These are phyloP conservation scores for Penicillium concentricum DNA, from an alignment of 2,329 filamentous ascomycete genomes.

Conservation along the genomic window DNA sequence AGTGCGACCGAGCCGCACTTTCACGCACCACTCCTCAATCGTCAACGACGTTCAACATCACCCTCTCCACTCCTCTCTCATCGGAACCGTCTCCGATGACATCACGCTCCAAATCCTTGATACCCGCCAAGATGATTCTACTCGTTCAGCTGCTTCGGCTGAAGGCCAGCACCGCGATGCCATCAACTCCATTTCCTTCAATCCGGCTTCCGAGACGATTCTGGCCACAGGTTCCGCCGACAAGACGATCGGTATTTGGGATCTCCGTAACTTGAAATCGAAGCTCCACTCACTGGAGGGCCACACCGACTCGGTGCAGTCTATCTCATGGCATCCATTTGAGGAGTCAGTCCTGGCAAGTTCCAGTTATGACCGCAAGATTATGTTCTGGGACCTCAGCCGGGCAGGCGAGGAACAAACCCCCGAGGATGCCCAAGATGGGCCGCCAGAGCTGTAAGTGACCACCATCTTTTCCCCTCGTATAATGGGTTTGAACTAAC, in stretches of 20 bases:
- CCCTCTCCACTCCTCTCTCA: constrained; percentile 76
- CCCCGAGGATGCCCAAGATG: constrained; percentile 91
- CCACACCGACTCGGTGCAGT: constrained; percentile 86
- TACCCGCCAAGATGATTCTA: constrained; percentile 66
- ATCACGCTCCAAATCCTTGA: constrained; percentile 90
- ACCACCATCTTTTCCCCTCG: neutral
- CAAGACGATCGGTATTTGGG: constrained; percentile 93
- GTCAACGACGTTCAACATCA: constrained; percentile 98
- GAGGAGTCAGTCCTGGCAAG: constrained; percentile 87
- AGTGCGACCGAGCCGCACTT: constrained; percentile 70
- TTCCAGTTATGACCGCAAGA: constrained; percentile 85
- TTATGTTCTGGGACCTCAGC: constrained; percentile 96
- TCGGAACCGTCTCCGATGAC: constrained; percentile 94
- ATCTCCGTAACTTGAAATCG: constrained; percentile 83
- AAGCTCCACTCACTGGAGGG: constrained; percentile 88
- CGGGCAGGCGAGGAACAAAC: constrained; percentile 91
- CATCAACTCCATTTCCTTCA: constrained; percentile 94
- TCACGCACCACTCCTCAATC: constrained; percentile 83
- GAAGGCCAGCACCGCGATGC: constrained; percentile 80
- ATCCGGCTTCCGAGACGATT: constrained; percentile 83
- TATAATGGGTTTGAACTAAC: neutral
- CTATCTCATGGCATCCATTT: constrained; percentile 89
- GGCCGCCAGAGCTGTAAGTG: constrained; percentile 85
- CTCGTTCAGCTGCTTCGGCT: constrained; percentile 67
- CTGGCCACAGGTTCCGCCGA: constrained; percentile 92